Base-by-base conservation (phyloP, 108 stramenopile genomes). In the Skeletonema potamos region DNA sequence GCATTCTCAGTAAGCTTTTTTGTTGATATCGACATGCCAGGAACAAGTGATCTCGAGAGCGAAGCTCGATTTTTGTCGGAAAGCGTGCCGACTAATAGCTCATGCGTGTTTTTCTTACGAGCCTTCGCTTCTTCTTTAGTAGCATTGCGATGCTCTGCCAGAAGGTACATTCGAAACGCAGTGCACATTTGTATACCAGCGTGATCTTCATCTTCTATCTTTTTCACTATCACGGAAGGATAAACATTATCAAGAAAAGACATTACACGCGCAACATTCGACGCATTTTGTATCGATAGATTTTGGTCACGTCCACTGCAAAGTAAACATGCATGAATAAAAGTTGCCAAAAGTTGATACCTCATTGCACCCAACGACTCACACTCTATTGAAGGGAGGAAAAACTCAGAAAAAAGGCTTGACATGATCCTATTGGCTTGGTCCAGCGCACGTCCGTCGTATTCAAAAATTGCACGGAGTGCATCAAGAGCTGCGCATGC, bases 1-100 rank as follows among this genome's bases (percentile, higher is more conserved):
- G 77, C 67, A 56, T 87, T 70, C 20, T 87, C 76, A 7, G 80
- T 79, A 5, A 89, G 76, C 27, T 84, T 77, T 20, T 72, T 62
- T 29, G 79, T 72, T 15, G 72, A 73, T 59, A 80, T 67, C 10
- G 48, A 43, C 65, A 73, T 56, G n/a, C 79, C 79, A 10, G 79
- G 70, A 4, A 80, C 79, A 12, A 80, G 48, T 18, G 72, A 72
- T 39, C 79, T 48, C 33, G 71, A 66, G 9, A 65, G 55, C 6
- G 54, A 43, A 29, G 56, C 24, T 10, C 70, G 32, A 51, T 66
- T 51, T n/a, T 41, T 67, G 11, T 66, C 62, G 9, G 22, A 33
- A 44, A 43, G 70, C 18, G 55, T 62, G 30, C 79, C 79, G 13
- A 80, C 66, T n/a, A 62, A 29, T 18, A 73, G 37, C 48, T 80